Conservation (phyloP, 768 basidiomycete species). For the Boletus bicolor region DNA sequence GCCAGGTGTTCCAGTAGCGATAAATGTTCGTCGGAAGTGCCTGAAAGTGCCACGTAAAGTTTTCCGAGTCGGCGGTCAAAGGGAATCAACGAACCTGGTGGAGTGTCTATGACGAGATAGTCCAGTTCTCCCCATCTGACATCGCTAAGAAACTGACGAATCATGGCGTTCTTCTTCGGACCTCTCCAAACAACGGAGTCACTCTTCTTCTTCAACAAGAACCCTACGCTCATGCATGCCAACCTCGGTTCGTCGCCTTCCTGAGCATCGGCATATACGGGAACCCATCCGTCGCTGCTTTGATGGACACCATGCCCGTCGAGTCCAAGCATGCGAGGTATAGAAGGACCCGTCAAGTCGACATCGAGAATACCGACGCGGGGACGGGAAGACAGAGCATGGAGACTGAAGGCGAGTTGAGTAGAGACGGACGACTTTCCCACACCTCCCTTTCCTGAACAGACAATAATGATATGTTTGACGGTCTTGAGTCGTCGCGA, state of each 20-base stretch:
- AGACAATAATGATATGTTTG: conserved; percentile 85
- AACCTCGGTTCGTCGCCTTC: conserved; percentile 60
- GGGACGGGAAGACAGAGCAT: conserved; percentile 59
- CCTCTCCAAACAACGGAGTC: conserved; percentile 98
- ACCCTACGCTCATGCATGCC: conserved; percentile 96
- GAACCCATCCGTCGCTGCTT: conserved; percentile 95
- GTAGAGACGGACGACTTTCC: conserved; percentile 96
- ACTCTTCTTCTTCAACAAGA: conserved; percentile 82
- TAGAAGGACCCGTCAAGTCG: conserved; percentile 91
- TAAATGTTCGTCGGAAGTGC: conserved; percentile 98
- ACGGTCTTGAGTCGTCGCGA: conserved; percentile 68
- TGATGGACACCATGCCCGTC: conserved; percentile 88
- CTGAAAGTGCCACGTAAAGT: conserved; percentile 40
- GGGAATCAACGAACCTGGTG: conserved; percentile 68
- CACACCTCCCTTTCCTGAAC: conserved; percentile 97
- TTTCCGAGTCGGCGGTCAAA: background rate
- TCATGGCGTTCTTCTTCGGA: conserved; percentile 99
- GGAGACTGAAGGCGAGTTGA: conserved; percentile 87
- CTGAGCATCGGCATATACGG: conserved; percentile 81
- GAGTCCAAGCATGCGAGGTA: conserved; percentile 92
- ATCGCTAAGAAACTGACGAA: conserved; percentile 89
- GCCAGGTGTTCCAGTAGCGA: conserved; percentile 92
- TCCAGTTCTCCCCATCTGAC: conserved; percentile 95
- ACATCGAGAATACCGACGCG: conserved; percentile 90
- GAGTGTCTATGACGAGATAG: conserved; percentile 92